Percentiles rank a stretch among this genome's conserved stretches.
Evolutionary conservation across 208 protist genomes (phyloP).

Genomic region (Acanthamoeba royreba): DNA sequence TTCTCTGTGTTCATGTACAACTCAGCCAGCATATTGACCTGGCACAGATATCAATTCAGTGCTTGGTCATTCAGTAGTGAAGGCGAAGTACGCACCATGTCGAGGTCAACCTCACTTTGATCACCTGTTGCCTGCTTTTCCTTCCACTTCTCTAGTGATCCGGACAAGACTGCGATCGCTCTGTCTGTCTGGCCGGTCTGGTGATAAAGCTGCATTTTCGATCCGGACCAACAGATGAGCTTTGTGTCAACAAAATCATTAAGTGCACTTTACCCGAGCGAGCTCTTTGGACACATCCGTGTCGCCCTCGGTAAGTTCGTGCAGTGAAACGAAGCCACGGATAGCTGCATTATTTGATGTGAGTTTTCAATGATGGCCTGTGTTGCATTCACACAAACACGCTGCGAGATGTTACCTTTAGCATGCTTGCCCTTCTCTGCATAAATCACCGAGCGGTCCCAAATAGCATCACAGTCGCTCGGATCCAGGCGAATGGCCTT

Average conservation of each 20-base stretch:
- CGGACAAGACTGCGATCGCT: not conserved
- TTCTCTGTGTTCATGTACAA: slow-evolving; percentile 39
- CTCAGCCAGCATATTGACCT: slow-evolving; percentile 55
- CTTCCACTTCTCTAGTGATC: not conserved
- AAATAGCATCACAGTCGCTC: slow-evolving; percentile 21
- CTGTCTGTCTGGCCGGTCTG: slow-evolving; percentile 20
- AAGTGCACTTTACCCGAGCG: not conserved
- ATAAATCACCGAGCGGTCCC: slow-evolving; percentile 50
- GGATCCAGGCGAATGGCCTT: slow-evolving; percentile 30
- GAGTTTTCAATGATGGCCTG: no score
- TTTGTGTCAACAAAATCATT: not conserved
- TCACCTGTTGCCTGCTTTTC: not conserved
- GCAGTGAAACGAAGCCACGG: not conserved
- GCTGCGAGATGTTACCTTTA: not conserved
- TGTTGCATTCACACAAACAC: no score
- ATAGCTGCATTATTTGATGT: slow-evolving; percentile 23
- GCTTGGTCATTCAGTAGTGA: not conserved
- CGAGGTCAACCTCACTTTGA: not conserved
- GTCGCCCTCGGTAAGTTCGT: not conserved
- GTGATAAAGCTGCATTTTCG: not conserved
- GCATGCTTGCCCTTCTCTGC: not conserved
- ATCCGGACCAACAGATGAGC: not conserved
- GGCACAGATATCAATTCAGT: not conserved
- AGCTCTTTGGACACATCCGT: slow-evolving; percentile 43
- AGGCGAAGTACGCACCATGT: not conserved